phyloP scores from a whole-genome alignment of 106 monocot species.

The Acorus gramineus region DNA sequence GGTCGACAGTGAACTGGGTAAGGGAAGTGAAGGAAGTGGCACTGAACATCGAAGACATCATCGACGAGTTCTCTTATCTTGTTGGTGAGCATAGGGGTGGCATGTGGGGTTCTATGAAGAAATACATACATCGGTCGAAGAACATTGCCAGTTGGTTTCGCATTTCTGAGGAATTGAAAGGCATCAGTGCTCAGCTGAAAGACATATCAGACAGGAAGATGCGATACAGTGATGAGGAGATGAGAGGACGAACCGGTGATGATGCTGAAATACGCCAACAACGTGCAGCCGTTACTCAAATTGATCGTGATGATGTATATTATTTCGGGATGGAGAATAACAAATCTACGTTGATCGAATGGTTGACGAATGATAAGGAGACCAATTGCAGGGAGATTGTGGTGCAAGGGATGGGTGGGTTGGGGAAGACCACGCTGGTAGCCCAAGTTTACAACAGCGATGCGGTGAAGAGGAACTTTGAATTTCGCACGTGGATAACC shows the following conservation, averaged over 20 bases:
- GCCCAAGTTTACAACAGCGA: constrained; percentile 7
- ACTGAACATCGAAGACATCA: constrained; percentile 20
- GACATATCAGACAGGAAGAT: no score
- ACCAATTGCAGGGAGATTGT: neutral
- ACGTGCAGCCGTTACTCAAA: no score
- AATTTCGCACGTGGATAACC: constrained; percentile 1
- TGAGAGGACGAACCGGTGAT: no score
- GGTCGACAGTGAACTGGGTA: constrained; percentile 17
- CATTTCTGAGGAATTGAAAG: no score
- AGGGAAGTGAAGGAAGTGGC: constrained; percentile 13
- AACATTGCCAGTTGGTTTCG: no score
- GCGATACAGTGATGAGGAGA: no score
- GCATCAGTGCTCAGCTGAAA: no score
- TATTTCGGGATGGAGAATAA: no score
- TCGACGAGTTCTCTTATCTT: constrained; percentile 13
- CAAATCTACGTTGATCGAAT: constrained; percentile 1
- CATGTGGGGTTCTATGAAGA: neutral
- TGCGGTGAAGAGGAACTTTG: constrained; percentile 6
- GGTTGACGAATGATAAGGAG: neutral
- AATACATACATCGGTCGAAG: neutral
- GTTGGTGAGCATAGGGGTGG: neutral
- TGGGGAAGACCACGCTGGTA: constrained; percentile 20
- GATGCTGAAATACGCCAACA: no score
- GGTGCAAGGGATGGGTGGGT: constrained; percentile 12
- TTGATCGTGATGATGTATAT: no score